Evolutionary conservation across 2,329 filamentous ascomycete species (phyloP).

Genomic region (Scedosporium minutisporum): DNA sequence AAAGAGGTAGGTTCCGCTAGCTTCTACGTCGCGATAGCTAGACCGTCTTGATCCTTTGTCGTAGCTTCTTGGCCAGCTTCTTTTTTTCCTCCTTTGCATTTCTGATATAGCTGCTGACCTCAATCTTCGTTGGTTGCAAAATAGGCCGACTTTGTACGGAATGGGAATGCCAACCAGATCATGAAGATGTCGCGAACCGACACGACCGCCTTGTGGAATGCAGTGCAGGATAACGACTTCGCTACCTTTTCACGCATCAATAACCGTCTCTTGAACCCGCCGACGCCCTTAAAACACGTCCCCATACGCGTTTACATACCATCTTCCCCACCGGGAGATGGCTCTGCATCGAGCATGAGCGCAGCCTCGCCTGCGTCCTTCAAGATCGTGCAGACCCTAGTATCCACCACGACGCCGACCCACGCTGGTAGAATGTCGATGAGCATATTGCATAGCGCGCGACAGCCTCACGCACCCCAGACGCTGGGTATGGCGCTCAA

Average conservation of each 20-base stretch:
- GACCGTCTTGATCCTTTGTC: not conserved
- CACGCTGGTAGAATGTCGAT: constrained; percentile 16
- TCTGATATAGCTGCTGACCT: not conserved
- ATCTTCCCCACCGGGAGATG: constrained; percentile 40
- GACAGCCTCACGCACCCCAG: constrained; percentile 27
- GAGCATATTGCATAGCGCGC: not conserved
- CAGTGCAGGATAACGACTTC: constrained; percentile 71
- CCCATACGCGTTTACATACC: constrained; percentile 83
- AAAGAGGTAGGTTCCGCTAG: constrained; percentile 42
- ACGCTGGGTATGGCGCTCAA: constrained; percentile 69
- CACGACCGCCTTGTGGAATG: constrained; percentile 72
- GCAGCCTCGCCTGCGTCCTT: constrained; percentile 39
- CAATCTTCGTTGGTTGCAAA: not conserved
- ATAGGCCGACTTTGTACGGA: constrained; percentile 74
- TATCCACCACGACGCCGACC: constrained; percentile 36
- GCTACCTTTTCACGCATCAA: constrained; percentile 64
- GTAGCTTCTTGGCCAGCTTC: not conserved
- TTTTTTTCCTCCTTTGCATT: not conserved
- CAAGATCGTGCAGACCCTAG: constrained; percentile 66
- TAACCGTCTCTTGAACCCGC: constrained; percentile 64
- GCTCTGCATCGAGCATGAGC: constrained; percentile 19
- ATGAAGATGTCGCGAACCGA: constrained; percentile 82
- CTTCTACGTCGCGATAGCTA: not conserved
- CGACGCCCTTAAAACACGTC: constrained; percentile 68
- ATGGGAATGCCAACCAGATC: constrained; percentile 79